Conservation (phyloP, 83 land plant species). For the Thuja plicata region DNA sequence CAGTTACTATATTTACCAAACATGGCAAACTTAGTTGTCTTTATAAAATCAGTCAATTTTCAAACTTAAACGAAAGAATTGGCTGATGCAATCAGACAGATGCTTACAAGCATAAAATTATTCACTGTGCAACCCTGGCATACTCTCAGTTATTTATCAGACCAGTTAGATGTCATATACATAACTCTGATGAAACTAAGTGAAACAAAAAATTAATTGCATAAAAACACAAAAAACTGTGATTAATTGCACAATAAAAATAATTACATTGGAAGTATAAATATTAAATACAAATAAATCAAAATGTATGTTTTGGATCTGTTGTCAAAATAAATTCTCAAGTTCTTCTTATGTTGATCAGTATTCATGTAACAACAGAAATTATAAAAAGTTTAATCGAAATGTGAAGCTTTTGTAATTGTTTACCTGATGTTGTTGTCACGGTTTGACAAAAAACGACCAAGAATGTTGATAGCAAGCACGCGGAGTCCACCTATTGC, state of each 20-base stretch:
- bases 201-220: background rate
- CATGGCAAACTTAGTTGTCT: background rate
- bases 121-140: background rate
- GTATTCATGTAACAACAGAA: background rate
- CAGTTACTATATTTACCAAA: background rate
- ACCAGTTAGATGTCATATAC: background rate
- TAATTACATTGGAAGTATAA: background rate
- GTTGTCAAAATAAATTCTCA: background rate
- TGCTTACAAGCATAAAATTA: background rate
- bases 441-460: conserved; percentile 93
- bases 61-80: background rate
- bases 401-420: conserved; percentile 2
- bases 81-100: background rate
- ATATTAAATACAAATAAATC: background rate
- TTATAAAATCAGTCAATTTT: background rate
- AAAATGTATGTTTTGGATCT: background rate
- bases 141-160: background rate
- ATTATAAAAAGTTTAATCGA: background rate
- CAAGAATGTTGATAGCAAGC: conserved; percentile 96
- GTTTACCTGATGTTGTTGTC: conserved; percentile 96
- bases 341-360: background rate
- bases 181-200: background rate
- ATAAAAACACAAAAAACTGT: background rate
- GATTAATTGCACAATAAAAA: no score
- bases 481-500: conserved; percentile 94